Conservation (phyloP, 495 filamentous ascomycete species). For the Lentithecium fluviatile region DNA sequence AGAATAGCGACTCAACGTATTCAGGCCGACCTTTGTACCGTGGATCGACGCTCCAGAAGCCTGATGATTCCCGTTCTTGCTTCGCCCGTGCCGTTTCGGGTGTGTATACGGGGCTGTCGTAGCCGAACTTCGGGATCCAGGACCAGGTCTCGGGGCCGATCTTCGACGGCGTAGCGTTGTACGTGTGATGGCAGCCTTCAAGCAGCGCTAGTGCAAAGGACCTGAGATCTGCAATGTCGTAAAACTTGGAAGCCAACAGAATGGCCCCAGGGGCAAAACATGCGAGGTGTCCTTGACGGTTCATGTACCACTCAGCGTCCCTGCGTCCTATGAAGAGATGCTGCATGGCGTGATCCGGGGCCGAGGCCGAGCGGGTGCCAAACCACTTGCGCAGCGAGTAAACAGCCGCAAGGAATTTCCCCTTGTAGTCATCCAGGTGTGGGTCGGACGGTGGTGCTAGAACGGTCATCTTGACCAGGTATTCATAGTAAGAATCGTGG, state of each 20-base stretch:
- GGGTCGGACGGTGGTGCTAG: slow-evolving; percentile 31
- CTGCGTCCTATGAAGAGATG: slow-evolving; percentile 38
- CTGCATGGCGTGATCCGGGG: slow-evolving; percentile 28
- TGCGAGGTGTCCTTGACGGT: slow-evolving; percentile 34
- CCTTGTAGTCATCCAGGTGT: slow-evolving; percentile 29
- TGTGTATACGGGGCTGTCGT: slow-evolving; percentile 17
- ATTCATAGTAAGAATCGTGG: slow-evolving; percentile 39
- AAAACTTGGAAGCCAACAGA: slow-evolving; percentile 32
- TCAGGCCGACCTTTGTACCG: slow-evolving; percentile 39
- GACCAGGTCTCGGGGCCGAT: slow-evolving; percentile 36
- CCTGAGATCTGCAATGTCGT: slow-evolving; percentile 23
- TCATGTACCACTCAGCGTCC: slow-evolving; percentile 26
- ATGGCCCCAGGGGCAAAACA: slow-evolving; percentile 40
- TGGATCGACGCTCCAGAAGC: slow-evolving; percentile 32
- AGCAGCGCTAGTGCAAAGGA: slow-evolving; percentile 38
- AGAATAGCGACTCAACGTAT: slow-evolving; percentile 40
- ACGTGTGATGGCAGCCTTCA: slow-evolving; percentile 40
- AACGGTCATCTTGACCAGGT: slow-evolving; percentile 39
- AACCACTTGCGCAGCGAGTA: slow-evolving; percentile 33
- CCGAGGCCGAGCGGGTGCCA: slow-evolving; percentile 29
- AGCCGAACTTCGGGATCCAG: slow-evolving; percentile 35
- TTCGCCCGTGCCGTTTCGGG: slow-evolving; percentile 20
- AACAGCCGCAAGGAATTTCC: slow-evolving; percentile 30
- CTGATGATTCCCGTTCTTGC: slow-evolving; percentile 22
- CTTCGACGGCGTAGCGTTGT: slow-evolving; percentile 31